Evolutionary conservation across 1,284 basidiomycete genomes (phyloP), one percentile per base, ranked within the genome.

Genomic region (Sanghuangporus weigelae): DNA sequence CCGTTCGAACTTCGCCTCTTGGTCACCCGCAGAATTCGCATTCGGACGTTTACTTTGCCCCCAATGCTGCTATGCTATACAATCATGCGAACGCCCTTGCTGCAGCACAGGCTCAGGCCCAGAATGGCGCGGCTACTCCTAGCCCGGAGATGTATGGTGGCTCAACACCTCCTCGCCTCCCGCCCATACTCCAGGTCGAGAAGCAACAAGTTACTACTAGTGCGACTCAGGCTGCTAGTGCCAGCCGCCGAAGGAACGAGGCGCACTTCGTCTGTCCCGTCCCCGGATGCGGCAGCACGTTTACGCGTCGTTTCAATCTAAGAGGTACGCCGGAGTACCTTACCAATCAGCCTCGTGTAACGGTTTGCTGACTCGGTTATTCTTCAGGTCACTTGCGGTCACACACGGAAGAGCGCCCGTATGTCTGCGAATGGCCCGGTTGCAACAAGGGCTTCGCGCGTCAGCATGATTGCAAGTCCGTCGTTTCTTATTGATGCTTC

Each of bases 341-440:
- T 60, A 39, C 31, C 58, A 62, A 60, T 61, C 61, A 56, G 65
- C 46, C 62, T 60, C 62, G 46, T 49, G 26, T 31, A 31, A 44
- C 21, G 26, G 23, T 51, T 49, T 63, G 60, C 38, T 50, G 62
- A 42, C 58, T 64, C 64, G 57, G 66, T 71, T 70, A 67, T 67
- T 57, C 55, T 62, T 79, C 64, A 87, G 95, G 96, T 58, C 96
- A 98, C 78, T 75, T 98, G 68, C 86, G 95, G 69, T 96, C 95
- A n/a, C 95, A 98, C 74, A 96, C 95, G 31, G 95, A 96, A 74
- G 94, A 97, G 76, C 81, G 94, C 63, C 95, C 95, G 40, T 98
- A 94, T 76, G 86, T 94, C 67, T 98, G 95, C 74, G 86, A 92
- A 64, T 95, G 92, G 84, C 92, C 93, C 2, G 94, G 93, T 14